Conservation (phyloP, 805 yeast genomes). For the Myxozyma geophila region DNA sequence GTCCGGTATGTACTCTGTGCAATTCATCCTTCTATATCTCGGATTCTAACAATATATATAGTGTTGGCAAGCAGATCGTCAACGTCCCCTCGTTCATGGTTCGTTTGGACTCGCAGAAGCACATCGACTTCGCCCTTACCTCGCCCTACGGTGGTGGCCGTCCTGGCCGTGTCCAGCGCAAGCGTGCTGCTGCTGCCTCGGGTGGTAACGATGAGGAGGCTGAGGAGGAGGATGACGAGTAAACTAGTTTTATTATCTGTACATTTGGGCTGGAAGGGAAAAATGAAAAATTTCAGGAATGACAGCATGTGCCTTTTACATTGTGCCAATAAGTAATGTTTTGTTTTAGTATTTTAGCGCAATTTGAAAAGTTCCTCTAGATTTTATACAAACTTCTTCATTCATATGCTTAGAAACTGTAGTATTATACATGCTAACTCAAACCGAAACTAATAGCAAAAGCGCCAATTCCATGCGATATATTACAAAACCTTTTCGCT, state of each 20-base stretch:
- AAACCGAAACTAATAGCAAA: neutral
- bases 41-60: neutral
- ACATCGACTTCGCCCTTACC: conserved; percentile 98
- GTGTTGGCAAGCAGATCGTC: conserved; percentile 98
- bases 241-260: conserved; percentile 14
- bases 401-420: neutral
- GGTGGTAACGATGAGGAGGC: conserved; percentile 78
- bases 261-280: conserved; percentile 19
- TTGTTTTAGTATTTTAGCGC: conserved; percentile 11
- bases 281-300: conserved; percentile 1
- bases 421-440: neutral
- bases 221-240: conserved; percentile 58
- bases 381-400: neutral
- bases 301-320: conserved; percentile 7
- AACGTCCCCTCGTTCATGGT: conserved; percentile 99
- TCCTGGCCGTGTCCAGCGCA: conserved; percentile 99
- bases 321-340: conserved; percentile 21
- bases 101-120: conserved; percentile 99
- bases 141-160: conserved; percentile 99
- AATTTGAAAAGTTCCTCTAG: conserved; percentile 16
- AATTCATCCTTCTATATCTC: neutral
- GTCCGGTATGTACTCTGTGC: conserved; percentile 57
- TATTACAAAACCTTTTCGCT: conserved; percentile 9
- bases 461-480: conserved; percentile 3
- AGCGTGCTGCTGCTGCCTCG: conserved; percentile 65